phyloP scores from a whole-genome alignment of 1,284 basidiomycete species.

The Cronartium quercuum region DNA sequence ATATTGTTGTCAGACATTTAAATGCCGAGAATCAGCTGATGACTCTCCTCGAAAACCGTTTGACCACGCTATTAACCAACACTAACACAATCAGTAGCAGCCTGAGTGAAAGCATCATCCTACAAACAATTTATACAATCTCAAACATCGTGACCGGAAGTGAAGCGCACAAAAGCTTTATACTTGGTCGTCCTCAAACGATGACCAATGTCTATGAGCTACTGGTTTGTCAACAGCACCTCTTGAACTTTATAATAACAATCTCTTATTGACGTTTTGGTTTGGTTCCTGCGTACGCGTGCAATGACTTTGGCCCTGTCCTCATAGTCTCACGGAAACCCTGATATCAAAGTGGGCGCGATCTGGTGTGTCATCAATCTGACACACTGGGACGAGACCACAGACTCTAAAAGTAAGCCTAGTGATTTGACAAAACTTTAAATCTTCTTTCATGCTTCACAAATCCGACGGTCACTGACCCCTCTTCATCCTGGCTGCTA shows the following conservation, averaged over 20 bases:
- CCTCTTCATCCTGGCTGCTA: no score
- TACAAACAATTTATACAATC: conserved; percentile 34
- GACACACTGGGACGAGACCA: conserved; percentile 30
- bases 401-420: conserved; percentile 16
- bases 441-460: not conserved
- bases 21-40: not conserved
- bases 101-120: conserved; percentile 22
- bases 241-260: not conserved
- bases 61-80: not conserved
- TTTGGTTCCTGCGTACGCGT: not conserved
- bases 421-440: not conserved
- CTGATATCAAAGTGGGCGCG: conserved; percentile 20
- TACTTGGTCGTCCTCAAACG: conserved; percentile 13
- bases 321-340: conserved; percentile 25
- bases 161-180: conserved; percentile 16
- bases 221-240: not conserved
- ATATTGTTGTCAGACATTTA: conserved; percentile 28
- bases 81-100: conserved; percentile 1
- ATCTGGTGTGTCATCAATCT: conserved; percentile 37
- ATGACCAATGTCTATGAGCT: conserved; percentile 25
- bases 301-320: not conserved
- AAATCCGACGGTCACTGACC: no score
- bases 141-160: conserved; percentile 30
- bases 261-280: not conserved
- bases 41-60: conserved; percentile 16